A percentile compares a stretch with the other conserved stretches of the same genome.
Conservation (phyloP, 169 alveolate species). For the Theileria equi region DNA sequence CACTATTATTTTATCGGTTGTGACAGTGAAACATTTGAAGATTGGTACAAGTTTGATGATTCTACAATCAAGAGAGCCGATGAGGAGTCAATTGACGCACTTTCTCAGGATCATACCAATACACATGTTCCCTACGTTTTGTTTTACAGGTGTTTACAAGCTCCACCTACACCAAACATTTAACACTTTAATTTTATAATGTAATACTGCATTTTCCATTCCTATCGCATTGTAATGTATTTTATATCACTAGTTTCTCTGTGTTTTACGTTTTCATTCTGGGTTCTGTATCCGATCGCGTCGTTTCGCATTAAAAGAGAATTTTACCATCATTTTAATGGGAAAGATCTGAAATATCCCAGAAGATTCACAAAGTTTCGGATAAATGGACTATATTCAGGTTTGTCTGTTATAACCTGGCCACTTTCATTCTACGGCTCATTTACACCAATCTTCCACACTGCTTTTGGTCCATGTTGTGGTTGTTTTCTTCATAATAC, state of each 20-base stretch:
- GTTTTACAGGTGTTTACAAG: constrained; percentile 74
- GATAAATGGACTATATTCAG: too few relatives aligned
- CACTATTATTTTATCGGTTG: constrained; percentile 81
- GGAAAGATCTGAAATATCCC: too few relatives aligned
- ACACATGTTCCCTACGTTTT: constrained; percentile 75
- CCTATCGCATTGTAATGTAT: not conserved
- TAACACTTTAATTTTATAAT: constrained; percentile 13
- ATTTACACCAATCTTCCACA: not conserved
- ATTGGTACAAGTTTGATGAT: constrained; percentile 72
- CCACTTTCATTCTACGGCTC: too few relatives aligned
- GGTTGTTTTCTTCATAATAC: too few relatives aligned
- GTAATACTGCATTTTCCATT: not conserved
- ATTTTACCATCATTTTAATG: too few relatives aligned
- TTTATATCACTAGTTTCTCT: not conserved
- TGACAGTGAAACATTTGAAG: constrained; percentile 61
- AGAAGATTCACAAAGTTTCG: too few relatives aligned
- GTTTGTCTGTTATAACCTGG: too few relatives aligned
- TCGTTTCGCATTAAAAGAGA: too few relatives aligned
- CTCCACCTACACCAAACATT: constrained; percentile 64
- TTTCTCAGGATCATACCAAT: constrained; percentile 57
- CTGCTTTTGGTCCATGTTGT: not conserved
- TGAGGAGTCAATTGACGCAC: constrained; percentile 46
- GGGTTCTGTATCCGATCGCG: too few relatives aligned
- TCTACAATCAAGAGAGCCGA: constrained; percentile 52
- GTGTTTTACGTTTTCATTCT: not conserved